These are phyloP conservation scores for Mycena polygramma DNA, from an alignment of 768 basidiomycete species.

Conservation along the genomic window DNA sequence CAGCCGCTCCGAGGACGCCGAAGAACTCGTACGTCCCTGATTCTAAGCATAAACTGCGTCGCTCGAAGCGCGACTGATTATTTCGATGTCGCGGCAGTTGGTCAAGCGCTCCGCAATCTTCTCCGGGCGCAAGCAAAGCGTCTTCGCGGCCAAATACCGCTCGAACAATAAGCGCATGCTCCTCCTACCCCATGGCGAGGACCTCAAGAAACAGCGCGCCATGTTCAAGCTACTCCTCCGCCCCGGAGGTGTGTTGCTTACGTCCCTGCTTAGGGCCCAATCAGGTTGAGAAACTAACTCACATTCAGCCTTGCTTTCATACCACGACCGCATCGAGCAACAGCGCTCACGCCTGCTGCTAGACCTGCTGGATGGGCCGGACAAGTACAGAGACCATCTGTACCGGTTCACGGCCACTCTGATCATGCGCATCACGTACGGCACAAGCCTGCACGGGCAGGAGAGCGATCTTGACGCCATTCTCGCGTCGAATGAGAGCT, in stretches of 20 bases:
- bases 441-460: not conserved
- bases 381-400: conserved; percentile 9
- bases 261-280: too few species aligned
- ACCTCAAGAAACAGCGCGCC: conserved; percentile 7
- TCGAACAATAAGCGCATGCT: conserved; percentile 18
- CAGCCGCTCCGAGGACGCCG: conserved; percentile 5
- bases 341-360: conserved; percentile 1
- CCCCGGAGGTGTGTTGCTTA: not conserved
- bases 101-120: conserved; percentile 7
- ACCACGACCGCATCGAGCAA: conserved; percentile 9
- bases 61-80: too few species aligned
- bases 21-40: conserved; percentile 7
- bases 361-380: not conserved
- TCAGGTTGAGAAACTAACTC: not conserved
- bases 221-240: conserved; percentile 14
- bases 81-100: not conserved
- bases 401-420: conserved; percentile 12
- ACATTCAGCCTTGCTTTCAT: not conserved
- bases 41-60: too few species aligned
- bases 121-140: not conserved
- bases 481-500: conserved; percentile 11
- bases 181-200: conserved; percentile 12
- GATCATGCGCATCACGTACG: conserved; percentile 15
- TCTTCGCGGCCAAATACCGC: conserved; percentile 14
- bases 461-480: conserved; percentile 6